Conservation (phyloP, 805 yeast species). For the Phaffomyces thermotolerans region DNA sequence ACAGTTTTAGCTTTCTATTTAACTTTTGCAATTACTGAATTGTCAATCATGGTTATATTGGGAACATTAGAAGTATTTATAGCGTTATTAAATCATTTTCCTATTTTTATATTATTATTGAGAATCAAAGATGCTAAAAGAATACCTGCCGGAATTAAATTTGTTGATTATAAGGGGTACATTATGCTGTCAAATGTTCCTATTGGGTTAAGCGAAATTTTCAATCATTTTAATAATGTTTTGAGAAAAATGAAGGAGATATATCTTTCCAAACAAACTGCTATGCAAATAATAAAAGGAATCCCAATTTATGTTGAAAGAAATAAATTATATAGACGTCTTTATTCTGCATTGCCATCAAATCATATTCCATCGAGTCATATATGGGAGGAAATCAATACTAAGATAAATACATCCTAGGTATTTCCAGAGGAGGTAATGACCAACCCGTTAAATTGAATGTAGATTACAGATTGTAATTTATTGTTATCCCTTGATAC, state of each 20-base stretch:
- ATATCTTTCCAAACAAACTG: conserved; percentile 35
- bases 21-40: conserved; percentile 56
- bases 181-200: conserved; percentile 37
- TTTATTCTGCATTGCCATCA: conserved; percentile 47
- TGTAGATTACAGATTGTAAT: too few relatives aligned
- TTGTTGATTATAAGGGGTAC: conserved; percentile 15
- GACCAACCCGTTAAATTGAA: too few relatives aligned
- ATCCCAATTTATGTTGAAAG: conserved; percentile 37
- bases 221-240: conserved; percentile 39
- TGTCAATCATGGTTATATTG: conserved; percentile 40
- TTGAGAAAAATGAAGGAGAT: conserved; percentile 32
- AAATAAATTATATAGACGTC: conserved; percentile 38
- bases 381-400: conserved; percentile 4
- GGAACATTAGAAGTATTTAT: conserved; percentile 52
- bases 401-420: background rate
- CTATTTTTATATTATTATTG: conserved; percentile 74
- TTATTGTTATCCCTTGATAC: too few relatives aligned
- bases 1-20: conserved; percentile 81
- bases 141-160: conserved; percentile 51
- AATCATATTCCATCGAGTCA: conserved; percentile 8
- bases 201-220: conserved; percentile 35
- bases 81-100: conserved; percentile 72
- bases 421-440: background rate
- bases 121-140: conserved; percentile 73
- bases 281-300: conserved; percentile 39